Base-by-base conservation (phyloP, 1,139 yeast species). In the Yamadazyma jaroonii region DNA sequence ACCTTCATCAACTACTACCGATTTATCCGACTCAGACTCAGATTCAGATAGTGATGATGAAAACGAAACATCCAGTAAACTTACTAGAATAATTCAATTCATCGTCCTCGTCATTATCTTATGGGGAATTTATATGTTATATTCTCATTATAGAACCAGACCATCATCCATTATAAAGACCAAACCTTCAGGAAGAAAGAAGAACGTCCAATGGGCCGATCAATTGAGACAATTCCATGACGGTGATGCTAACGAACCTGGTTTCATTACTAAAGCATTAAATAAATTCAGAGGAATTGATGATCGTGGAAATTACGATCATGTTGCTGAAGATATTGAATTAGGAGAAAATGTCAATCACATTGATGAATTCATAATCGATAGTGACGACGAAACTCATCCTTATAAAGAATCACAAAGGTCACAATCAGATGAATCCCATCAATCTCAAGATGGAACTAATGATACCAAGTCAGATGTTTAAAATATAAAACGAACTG, bases 201-300 rank as follows among this genome's bases (percentile, higher is more conserved):
- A 77, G 54, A 73, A 69, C 42, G 83, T 77, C 10, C 81, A 73
- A 53, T 77, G 82, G 82, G 73, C 78, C 7, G 81, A 77, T 48
- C 76, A 74, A 51, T 52, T 72, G 39, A 50, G 70, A 40, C 54
- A 54, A 31, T 64, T 62, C 45, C 67, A 67, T 44, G 62, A 57
- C 17, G 53, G 43, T 5, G 56, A 46, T 26, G 22, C 38, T 31
- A 43, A 47, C 31, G 42, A 45, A 21, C 51, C 54, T 29, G 63
- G 72, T 2, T 57, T 74, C 40, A 46, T 74, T 8, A 51, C 67
- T 11, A 68, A 66, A 38, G 71, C 77, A 3, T 53, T 71, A 28
- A 59, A 53, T 41, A 72, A 64, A 49, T 51, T 74, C 33, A 61
- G 56, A 35, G 62, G 72, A 9, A 53, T 59, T 7, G 64, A 59